Base-by-base conservation (phyloP, 495 filamentous ascomycete species). In the Aspergillus hancockii region DNA sequence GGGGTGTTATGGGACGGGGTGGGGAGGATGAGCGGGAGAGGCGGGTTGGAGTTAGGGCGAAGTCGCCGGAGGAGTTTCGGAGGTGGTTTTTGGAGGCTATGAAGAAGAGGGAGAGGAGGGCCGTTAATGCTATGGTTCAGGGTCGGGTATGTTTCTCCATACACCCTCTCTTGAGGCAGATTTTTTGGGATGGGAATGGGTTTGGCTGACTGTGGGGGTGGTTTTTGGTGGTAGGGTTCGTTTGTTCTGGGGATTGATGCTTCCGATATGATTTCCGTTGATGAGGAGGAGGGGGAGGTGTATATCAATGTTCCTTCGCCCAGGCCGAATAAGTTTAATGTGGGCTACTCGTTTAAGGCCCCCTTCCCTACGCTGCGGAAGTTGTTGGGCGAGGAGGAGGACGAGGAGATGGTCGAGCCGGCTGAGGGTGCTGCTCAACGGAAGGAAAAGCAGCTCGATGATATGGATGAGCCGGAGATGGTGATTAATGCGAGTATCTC, bases 61-160 rank as follows among this genome's bases (percentile, higher is more conserved):
- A 76, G 75, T 64, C 64, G 34, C 73, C 77, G 1, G 69, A 73
- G 38, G 74, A 83, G 60, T 83, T 84, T 65, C 72, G 78, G 56
- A 57, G 66, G 46, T 83, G 80, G 80, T 77, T 83, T 47, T 62
- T 81, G 54, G 75, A 74, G 53, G 69, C 64, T 16, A 79, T 83
- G 74, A 76, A 75, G 59, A 71, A 63, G 36, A 69, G 75, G 18
- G 76, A 79, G 60, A 67, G 75, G 59, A 65, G 69, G 34, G 68
- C 67, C 43, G 61, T 84, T 7, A 68, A 80, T 54, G 67, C 65
- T 8, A 46, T 83, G 69, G 80, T 84, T 18, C 61, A 60, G 18
- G 75, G 71, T 56, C 69, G 62, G 63, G 79, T 81, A 64, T 66
- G 72, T 70, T 55, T 57, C 47, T 52, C 16, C 25, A 12, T 50